phyloP scores from a whole-genome alignment of 2,329 filamentous ascomycete species.

The Fusarium longipes region DNA sequence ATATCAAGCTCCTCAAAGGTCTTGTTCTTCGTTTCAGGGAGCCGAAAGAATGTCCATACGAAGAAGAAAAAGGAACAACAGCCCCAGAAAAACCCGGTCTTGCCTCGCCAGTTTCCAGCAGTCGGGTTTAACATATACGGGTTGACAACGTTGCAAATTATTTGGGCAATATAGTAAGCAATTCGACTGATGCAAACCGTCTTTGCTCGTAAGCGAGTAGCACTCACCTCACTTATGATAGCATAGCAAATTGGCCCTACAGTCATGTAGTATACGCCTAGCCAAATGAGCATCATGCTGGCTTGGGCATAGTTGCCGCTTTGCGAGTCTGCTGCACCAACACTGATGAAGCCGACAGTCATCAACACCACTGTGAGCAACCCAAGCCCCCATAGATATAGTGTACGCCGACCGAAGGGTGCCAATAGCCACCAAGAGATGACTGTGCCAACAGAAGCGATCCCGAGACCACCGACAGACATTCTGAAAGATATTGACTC shows the following conservation, averaged over 20 bases:
- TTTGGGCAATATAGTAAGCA: slow-evolving; percentile 37
- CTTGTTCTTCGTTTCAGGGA: slow-evolving; percentile 59
- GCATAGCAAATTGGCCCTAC: slow-evolving; percentile 56
- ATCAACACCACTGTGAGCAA: slow-evolving; percentile 15
- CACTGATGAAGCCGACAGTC: slow-evolving; percentile 41
- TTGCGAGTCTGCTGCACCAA: slow-evolving; percentile 32
- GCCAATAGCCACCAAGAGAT: slow-evolving; percentile 31
- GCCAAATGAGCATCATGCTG: slow-evolving; percentile 54
- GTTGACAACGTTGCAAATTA: slow-evolving; percentile 43
- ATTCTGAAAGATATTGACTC: slow-evolving; percentile 33
- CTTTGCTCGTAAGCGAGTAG: slow-evolving; percentile 53
- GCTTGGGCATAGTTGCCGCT: slow-evolving; percentile 46
- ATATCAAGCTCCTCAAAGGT: slow-evolving; percentile 65
- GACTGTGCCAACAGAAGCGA: slow-evolving; percentile 33
- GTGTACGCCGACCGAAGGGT: slow-evolving; percentile 29
- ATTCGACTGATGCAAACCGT: slow-evolving; percentile 53
- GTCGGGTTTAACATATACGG: slow-evolving; percentile 48
- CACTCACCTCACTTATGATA: slow-evolving; percentile 54
- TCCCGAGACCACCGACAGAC: slow-evolving; percentile 33
- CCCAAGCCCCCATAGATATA: slow-evolving; percentile 30
- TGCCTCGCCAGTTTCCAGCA: slow-evolving; percentile 45
- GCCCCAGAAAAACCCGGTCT: slow-evolving; percentile 57
- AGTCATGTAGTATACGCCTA: slow-evolving; percentile 53
- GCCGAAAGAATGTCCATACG: slow-evolving; percentile 62
- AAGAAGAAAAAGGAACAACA: slow-evolving; percentile 49